A percentile compares a stretch with the other conserved stretches of the same genome.
phyloP scores from a whole-genome alignment of 163 green algal genomes.

The Botryococcus braunii region DNA sequence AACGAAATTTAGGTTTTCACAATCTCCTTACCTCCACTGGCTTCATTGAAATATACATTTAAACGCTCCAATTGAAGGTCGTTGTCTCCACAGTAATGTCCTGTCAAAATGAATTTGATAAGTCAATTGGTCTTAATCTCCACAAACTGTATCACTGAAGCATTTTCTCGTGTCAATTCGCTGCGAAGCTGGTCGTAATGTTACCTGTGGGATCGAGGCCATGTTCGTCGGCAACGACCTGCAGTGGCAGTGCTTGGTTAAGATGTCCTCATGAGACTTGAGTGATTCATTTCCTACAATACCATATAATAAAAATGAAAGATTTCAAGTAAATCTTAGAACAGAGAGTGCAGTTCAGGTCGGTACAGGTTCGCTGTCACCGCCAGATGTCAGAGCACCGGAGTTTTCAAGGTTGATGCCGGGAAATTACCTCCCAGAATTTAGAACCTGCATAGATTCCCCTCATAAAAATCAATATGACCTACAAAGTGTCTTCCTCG shows the following conservation, averaged over 20 bases:
- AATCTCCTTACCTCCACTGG: slow-evolving; percentile 50
- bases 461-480: too few species aligned
- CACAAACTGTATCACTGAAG: not conserved
- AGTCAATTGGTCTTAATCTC: not conserved
- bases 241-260: not conserved
- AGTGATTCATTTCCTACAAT: slow-evolving; percentile 78
- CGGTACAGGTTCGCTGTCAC: too few species aligned
- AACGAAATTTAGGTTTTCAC: too few species aligned
- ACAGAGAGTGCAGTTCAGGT: too few species aligned
- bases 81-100: slow-evolving; percentile 56
- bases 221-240: slow-evolving; percentile 93
- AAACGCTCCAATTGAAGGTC: slow-evolving; percentile 97
- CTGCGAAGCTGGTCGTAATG: not conserved
- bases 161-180: not conserved
- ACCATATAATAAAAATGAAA: not conserved
- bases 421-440: not conserved
- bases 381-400: slow-evolving; percentile 1
- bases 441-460: not conserved
- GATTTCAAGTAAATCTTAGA: too few species aligned
- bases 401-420: not conserved
- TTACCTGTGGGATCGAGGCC: slow-evolving; percentile 72
- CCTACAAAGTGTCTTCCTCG: too few species aligned
- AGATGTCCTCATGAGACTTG: not conserved
- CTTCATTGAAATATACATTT: slow-evolving; percentile 99
- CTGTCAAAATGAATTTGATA: not conserved